phyloP scores from a whole-genome alignment of 2,329 filamentous ascomycete genomes.

The Claviceps pazoutovae region DNA sequence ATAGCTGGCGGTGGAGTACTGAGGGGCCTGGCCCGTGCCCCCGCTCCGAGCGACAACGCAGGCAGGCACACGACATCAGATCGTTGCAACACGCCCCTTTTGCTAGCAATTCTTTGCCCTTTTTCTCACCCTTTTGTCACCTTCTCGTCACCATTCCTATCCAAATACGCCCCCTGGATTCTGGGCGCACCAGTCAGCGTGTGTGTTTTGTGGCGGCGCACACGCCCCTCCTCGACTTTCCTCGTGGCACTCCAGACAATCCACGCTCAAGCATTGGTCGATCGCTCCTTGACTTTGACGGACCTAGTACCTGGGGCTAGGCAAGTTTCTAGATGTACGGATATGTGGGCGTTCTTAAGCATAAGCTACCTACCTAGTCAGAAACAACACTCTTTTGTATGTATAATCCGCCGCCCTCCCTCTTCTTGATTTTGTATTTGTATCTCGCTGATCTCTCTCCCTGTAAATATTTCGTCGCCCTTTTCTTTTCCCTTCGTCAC shows the following conservation, averaged over 20 bases:
- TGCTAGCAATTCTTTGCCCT: not conserved
- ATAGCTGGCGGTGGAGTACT: not conserved
- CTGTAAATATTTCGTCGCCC: not conserved
- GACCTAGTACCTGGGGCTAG: not conserved
- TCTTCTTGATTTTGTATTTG: not conserved
- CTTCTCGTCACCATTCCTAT: not conserved
- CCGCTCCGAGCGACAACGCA: not conserved
- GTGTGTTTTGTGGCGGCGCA: no score
- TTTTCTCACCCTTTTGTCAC: not conserved
- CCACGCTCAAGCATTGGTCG: not conserved
- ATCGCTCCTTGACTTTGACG: not conserved
- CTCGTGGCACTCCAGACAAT: not conserved
- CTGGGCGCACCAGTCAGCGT: not conserved
- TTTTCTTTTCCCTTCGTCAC: conserved; percentile 2
- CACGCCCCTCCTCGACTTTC: not conserved
- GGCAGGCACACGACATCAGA: not conserved
- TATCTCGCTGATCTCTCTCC: not conserved
- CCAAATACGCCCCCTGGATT: not conserved
- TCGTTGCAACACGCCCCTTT: not conserved
- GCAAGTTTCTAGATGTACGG: not conserved
- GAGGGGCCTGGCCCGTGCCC: not conserved
- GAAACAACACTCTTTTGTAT: not conserved
- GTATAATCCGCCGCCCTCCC: not conserved
- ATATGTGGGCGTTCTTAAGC: not conserved
- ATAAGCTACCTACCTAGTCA: no score